phyloP scores from a whole-genome alignment of 306 rosid species.

The Trifolium repens region DNA sequence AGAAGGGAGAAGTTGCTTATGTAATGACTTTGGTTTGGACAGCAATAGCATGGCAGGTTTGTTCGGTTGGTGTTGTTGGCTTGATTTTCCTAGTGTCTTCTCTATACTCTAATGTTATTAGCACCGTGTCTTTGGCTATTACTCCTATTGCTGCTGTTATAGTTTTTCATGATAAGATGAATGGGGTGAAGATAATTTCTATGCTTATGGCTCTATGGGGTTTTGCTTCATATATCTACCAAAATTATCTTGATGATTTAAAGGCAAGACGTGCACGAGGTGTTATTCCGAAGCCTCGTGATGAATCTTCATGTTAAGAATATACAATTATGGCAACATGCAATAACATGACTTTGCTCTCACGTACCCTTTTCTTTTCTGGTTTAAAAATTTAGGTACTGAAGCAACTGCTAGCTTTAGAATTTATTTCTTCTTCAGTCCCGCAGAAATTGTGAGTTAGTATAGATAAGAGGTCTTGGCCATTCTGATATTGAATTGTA shows the following conservation, averaged over 20 bases:
- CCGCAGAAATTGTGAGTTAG: slow-evolving; percentile 17
- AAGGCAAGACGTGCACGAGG: slow-evolving; percentile 48
- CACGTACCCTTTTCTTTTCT: not conserved
- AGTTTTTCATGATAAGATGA: slow-evolving; percentile 82
- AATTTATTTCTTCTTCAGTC: slow-evolving; percentile 2
- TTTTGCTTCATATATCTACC: slow-evolving; percentile 72
- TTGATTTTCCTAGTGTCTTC: slow-evolving; percentile 85
- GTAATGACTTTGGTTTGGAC: slow-evolving; percentile 80
- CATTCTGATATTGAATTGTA: slow-evolving; percentile 30
- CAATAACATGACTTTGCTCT: not conserved
- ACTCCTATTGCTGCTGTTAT: slow-evolving; percentile 85
- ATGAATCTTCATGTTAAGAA: slow-evolving; percentile 46
- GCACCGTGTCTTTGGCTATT: slow-evolving; percentile 82
- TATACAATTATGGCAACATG: slow-evolving; percentile 22
- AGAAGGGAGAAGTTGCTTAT: slow-evolving; percentile 65
- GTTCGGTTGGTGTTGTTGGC: slow-evolving; percentile 92
- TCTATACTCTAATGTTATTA: slow-evolving; percentile 88
- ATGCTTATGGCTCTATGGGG: slow-evolving; percentile 95
- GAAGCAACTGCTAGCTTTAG: not conserved
- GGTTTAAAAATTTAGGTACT: slow-evolving; percentile 7
- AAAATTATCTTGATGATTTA: slow-evolving; percentile 77
- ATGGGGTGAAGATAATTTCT: slow-evolving; percentile 81
- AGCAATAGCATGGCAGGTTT: slow-evolving; percentile 82
- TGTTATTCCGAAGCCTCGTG: slow-evolving; percentile 34
- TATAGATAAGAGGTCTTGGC: slow-evolving; percentile 19